phyloP scores from a whole-genome alignment of 306 rosid genomes.

The Macrotyloma uniflorum region DNA sequence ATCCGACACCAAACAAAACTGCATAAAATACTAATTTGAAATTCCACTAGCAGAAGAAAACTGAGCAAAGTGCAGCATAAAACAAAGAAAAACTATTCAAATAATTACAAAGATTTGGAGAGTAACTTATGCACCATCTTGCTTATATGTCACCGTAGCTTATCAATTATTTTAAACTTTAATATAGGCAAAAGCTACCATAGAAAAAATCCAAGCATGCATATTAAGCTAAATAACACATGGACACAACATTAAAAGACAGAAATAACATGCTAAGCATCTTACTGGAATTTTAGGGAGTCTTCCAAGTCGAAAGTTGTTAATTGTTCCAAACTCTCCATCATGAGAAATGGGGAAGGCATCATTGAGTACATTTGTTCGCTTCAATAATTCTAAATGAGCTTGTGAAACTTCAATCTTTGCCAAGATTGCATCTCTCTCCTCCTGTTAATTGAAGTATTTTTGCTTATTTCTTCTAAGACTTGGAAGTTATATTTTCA shows the following conservation, averaged over 20 bases:
- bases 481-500: neutral
- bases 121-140: conserved; percentile 24
- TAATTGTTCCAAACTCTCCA: conserved; percentile 96
- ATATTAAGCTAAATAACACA: conserved; percentile 25
- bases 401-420: conserved; percentile 98
- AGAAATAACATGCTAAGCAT: conserved; percentile 32
- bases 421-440: conserved; percentile 91
- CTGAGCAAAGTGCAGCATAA: neutral
- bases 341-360: conserved; percentile 97
- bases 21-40: conserved; percentile 5
- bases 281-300: conserved; percentile 95
- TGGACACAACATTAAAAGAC: conserved; percentile 17
- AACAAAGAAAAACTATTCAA: conserved; percentile 15
- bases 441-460: conserved; percentile 72
- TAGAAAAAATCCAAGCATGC: neutral
- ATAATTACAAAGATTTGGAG: neutral
- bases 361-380: conserved; percentile 91
- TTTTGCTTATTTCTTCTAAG: conserved; percentile 24
- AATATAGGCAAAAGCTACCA: conserved; percentile 15
- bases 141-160: neutral
- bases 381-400: conserved; percentile 89
- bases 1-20: neutral
- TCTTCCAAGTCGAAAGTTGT: conserved; percentile 96
- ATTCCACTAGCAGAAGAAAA: conserved; percentile 6
- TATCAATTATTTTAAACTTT: conserved; percentile 27